Percentiles rank a stretch among this genome's conserved stretches.
Conservation (phyloP, 306 rosid species). For the Styphnolobium japonicum region DNA sequence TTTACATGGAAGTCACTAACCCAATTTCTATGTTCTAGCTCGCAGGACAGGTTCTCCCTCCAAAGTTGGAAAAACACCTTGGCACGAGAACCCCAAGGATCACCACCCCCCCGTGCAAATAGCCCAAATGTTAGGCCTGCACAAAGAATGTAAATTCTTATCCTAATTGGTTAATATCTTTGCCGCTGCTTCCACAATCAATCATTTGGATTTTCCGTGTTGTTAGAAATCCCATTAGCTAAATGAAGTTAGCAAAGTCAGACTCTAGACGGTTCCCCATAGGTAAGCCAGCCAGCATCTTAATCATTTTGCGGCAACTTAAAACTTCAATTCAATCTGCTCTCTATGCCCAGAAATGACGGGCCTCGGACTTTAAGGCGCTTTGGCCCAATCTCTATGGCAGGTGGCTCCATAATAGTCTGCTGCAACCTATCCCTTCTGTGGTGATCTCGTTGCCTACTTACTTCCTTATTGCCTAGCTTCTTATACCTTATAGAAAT, state of each 20-base stretch:
- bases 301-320: too few relatives aligned
- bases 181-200: slow-evolving; percentile 71
- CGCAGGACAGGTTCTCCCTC: slow-evolving; percentile 67
- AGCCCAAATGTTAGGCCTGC: slow-evolving; percentile 86
- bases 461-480: slow-evolving; percentile 47
- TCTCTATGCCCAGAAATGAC: slow-evolving; percentile 56
- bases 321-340: slow-evolving; percentile 60
- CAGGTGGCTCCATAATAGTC: slow-evolving; percentile 45
- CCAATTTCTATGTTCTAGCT: slow-evolving; percentile 47
- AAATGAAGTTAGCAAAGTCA: slow-evolving; percentile 68
- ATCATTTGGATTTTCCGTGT: slow-evolving; percentile 59
- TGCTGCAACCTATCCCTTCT: slow-evolving; percentile 57
- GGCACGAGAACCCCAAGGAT: slow-evolving; percentile 69
- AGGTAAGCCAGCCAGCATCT: too few relatives aligned
- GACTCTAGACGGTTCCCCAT: slow-evolving; percentile 39
- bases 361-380: slow-evolving; percentile 82
- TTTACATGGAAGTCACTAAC: slow-evolving; percentile 58
- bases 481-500: slow-evolving; percentile 65
- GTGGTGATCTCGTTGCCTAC: slow-evolving; percentile 60
- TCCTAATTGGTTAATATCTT: slow-evolving; percentile 65
- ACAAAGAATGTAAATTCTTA: slow-evolving; percentile 77
- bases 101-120: slow-evolving; percentile 62
- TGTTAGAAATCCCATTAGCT: slow-evolving; percentile 79
- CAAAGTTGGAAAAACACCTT: slow-evolving; percentile 72
- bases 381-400: slow-evolving; percentile 63